phyloP scores from a whole-genome alignment of 176 grass and related monocot species.

The Dendrocalamus sinicus region DNA sequence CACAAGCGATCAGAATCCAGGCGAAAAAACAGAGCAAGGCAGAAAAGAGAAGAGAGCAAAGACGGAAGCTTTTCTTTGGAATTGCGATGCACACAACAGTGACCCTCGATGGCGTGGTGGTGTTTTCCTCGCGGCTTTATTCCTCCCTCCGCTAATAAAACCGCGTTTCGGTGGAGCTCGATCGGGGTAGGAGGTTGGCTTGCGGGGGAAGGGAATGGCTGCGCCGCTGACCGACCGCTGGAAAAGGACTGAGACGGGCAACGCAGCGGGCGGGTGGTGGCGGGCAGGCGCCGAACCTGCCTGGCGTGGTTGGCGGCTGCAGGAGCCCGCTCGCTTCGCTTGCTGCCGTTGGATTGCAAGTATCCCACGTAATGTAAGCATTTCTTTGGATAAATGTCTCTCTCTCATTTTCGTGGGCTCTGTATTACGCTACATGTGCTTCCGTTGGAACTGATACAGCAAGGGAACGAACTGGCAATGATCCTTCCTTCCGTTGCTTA shows the following conservation, averaged over 20 bases:
- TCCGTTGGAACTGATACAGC: background rate
- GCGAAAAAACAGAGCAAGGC: background rate
- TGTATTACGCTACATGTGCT: background rate
- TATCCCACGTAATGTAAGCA: background rate
- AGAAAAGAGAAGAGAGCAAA: background rate
- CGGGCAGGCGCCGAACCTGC: background rate
- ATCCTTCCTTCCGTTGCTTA: background rate
- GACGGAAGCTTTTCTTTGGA: background rate
- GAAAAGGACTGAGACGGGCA: constrained; percentile 30
- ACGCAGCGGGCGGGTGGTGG: background rate
- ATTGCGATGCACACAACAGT: background rate
- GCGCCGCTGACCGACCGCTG: constrained; percentile 45
- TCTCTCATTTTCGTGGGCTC: background rate
- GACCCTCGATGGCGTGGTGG: background rate
- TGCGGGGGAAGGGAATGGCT: background rate
- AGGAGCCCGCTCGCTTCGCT: background rate
- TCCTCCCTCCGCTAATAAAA: background rate
- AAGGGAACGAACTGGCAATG: background rate
- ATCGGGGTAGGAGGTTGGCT: background rate
- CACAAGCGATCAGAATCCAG: background rate
- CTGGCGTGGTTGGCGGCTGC: constrained; percentile 36
- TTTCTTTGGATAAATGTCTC: background rate
- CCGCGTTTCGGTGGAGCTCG: constrained; percentile 2
- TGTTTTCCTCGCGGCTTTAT: background rate
- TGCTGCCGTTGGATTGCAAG: background rate